Evolutionary conservation across 2,329 filamentous ascomycete genomes (phyloP).

Genomic region (Paecilomyces formosus): DNA sequence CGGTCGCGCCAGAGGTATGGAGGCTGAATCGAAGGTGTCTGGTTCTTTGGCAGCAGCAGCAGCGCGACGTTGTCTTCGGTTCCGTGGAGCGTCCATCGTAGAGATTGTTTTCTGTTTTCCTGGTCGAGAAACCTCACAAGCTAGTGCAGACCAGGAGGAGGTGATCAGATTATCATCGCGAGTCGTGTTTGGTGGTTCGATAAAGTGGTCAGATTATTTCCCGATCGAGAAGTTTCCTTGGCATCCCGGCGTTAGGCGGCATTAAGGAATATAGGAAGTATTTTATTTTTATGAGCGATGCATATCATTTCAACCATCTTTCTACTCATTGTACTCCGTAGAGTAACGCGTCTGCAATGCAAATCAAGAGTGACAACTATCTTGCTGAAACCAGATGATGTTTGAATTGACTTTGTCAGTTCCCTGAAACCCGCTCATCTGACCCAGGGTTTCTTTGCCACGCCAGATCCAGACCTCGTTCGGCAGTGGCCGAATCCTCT

Average conservation of each 20-base stretch:
- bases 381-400: neutral
- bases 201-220: neutral
- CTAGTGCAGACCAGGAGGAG: neutral
- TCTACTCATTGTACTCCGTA: neutral
- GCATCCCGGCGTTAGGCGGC: neutral
- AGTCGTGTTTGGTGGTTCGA: neutral
- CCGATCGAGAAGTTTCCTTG: neutral
- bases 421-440: neutral
- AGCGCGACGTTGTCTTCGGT: slow-evolving; percentile 34
- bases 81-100: slow-evolving; percentile 23
- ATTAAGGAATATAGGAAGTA: neutral
- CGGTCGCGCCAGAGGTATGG: slow-evolving; percentile 25
- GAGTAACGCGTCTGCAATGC: neutral
- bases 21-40: slow-evolving; percentile 20
- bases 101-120: neutral
- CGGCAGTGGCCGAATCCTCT: neutral
- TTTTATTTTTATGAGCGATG: neutral
- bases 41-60: slow-evolving; percentile 23
- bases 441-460: neutral
- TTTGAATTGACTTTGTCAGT: neutral
- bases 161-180: neutral
- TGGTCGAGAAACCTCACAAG: neutral
- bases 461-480: neutral
- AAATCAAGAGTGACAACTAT: neutral
- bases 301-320: neutral